A percentile compares a stretch with the other conserved stretches of the same genome.
These are phyloP conservation scores for Podaxis mareebaensis DNA, from an alignment of 768 basidiomycete genomes.

Conservation along the genomic window DNA sequence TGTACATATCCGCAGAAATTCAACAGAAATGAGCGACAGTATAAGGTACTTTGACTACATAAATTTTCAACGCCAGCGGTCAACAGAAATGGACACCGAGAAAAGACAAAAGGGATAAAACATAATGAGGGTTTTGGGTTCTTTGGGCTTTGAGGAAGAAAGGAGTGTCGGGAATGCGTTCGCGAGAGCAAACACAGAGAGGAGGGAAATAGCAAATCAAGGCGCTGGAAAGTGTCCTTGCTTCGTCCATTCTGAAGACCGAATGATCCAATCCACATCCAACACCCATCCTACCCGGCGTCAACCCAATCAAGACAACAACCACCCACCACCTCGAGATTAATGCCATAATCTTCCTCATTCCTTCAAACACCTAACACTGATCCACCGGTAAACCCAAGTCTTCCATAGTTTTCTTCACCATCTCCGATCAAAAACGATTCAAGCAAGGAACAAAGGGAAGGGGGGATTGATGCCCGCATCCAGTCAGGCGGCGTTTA, in stretches of 20 bases:
- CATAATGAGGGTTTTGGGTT: neutral
- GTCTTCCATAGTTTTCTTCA: neutral
- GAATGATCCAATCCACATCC: neutral
- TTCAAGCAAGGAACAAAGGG: neutral
- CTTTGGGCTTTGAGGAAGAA: neutral
- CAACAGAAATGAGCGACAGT: neutral
- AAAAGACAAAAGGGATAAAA: neutral
- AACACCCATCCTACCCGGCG: neutral
- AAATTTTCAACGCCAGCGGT: slow-evolving; percentile 1
- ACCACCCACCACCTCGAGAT: neutral
- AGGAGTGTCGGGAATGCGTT: neutral
- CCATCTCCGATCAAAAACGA: neutral
- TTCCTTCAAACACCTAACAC: neutral
- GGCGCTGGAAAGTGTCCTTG: neutral
- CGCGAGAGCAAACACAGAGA: neutral
- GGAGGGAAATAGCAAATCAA: neutral
- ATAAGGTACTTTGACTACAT: neutral
- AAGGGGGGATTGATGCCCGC: neutral
- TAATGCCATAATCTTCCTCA: neutral
- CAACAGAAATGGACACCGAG: neutral
- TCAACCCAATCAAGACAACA: neutral
- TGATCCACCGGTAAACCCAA: neutral
- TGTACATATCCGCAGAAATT: slow-evolving; percentile 3
- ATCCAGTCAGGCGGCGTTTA: neutral
- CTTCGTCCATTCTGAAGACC: neutral